Evolutionary conservation across 495 filamentous ascomycete genomes (phyloP), one percentile per base, ranked within the genome.

Genomic region (Penicillium paxilli): DNA sequence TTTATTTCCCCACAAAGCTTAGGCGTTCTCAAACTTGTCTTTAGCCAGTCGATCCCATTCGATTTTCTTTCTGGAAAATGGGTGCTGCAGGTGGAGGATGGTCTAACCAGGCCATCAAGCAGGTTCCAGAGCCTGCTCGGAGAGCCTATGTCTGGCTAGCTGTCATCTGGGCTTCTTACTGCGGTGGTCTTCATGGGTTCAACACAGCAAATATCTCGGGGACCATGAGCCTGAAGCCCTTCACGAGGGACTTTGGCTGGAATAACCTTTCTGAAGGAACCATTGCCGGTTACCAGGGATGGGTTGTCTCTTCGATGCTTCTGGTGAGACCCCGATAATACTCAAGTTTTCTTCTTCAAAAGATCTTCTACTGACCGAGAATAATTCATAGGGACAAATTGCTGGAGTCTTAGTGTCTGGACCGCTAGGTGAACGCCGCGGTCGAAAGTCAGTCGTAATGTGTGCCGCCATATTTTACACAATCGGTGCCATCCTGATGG

Each of bases 181-280:
- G 57, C 44, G 57, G 57, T 16, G 57, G 57, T 37, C 49, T 64
- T 4, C 61, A 64, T 48, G 63, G 59, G 11, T 62, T 66, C 45
- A 66, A 66, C 24, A 63, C 63, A 8, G 59, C 63, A 17, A 63
- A 66, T 47, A 66, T 66, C 16, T 66, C 63, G 7, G 63, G 63
- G 1, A 58, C 57, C 3, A 66, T 66, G 63, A 58, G 51, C 17
- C 46, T 66, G 35, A 47, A 51, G 19, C 59, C 59, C 4, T 66
- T 63, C 47, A 41, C 44, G 16, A 20, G 52, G 11, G 56, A 63
- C 33, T 63, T 66, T 55, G 51, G 52, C 3, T 62, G 59, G 57
- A 52, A 28, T 1, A 19, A 60, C 47, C 41, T 63, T 47, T 19
- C 49, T 5, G 25, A 23, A 1, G 28, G 10, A 5, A 33, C 48